Conservation (phyloP, 805 yeast genomes). For the Ogataea polymorpha region DNA sequence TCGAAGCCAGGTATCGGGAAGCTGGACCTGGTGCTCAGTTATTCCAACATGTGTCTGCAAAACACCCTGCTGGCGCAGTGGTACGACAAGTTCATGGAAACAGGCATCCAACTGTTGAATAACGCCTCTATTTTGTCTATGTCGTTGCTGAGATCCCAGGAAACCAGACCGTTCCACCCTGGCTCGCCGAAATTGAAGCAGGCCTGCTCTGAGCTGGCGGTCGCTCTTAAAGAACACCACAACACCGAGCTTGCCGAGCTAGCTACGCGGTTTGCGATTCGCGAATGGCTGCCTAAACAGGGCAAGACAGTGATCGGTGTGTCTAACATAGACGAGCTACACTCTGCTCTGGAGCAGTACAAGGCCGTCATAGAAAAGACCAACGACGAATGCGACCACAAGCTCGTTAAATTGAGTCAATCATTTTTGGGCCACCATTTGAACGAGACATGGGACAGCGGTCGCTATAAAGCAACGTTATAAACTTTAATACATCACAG, state of each 20-base stretch:
- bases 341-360: constrained; percentile 58
- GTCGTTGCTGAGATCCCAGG: constrained; percentile 72
- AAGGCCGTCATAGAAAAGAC: constrained; percentile 41
- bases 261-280: constrained; percentile 72
- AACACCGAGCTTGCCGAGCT: constrained; percentile 73
- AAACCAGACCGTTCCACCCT: constrained; percentile 79
- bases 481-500: constrained; percentile 15
- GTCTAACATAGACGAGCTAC: constrained; percentile 59
- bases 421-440: constrained; percentile 47
- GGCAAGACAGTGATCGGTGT: constrained; percentile 80
- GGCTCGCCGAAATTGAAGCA: constrained; percentile 56
- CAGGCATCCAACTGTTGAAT: constrained; percentile 56
- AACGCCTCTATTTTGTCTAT: constrained; percentile 86
- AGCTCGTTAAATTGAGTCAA: constrained; percentile 42
- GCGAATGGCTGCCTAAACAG: constrained; percentile 47
- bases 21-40: constrained; percentile 73
- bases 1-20: constrained; percentile 48
- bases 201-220: constrained; percentile 47
- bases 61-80: constrained; percentile 53
- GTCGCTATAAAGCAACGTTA: constrained; percentile 4
- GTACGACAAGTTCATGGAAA: constrained; percentile 45
- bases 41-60: constrained; percentile 80
- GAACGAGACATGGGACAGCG: constrained; percentile 63
- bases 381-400: constrained; percentile 41
- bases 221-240: constrained; percentile 33